Base-by-base conservation (phyloP, 768 basidiomycete species). In the Clitopilus hobsonii region DNA sequence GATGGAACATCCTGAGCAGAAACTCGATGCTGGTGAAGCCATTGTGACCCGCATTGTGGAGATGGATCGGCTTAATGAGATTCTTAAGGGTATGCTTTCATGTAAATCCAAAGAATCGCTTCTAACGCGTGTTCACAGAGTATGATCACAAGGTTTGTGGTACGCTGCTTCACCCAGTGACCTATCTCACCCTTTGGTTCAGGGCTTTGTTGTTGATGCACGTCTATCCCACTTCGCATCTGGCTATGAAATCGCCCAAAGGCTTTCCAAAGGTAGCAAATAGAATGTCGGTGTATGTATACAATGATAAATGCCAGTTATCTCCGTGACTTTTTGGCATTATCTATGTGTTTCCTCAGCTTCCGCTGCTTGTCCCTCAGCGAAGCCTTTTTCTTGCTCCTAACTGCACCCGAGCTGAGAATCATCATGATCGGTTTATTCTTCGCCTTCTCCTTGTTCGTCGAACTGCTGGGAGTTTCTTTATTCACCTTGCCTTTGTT, bases 341-440 rank as follows among this genome's bases (percentile, higher is more conserved):
- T 80, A 6, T 87, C 82, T 49, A 91, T 89, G 67, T 92, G 91
- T 56, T 83, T 84, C 51, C 90, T 73, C 61, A 92, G 64, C 67
- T 83, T 86, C 62, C 79, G 84, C 68, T 94, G 91, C 69, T 93
- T 94, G 57, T 93, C 87, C 60, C 84, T 76, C 62, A 94, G 68
- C 0, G 86, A 88, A 22, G 85, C 85, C 73, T 88, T 91, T 74
- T 90, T 92, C 75, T 94, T 93, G 0, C 89, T 77, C 59, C 78
- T 76, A n/a, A 93, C 89, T 1, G 85, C 83, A 1, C 79, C 80
- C 56, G 88, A 91, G 50, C 85, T 78, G 58, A 93, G 72, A 53
- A 92, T 85, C 91, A 93, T 94, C 94, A 96, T 95, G 60, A 96
- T 81, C 23, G 94, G 94, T 69, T 98, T 97, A 69, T 95, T 94